Conservation (phyloP, 495 filamentous ascomycete species). For the Daldinia concentrica region DNA sequence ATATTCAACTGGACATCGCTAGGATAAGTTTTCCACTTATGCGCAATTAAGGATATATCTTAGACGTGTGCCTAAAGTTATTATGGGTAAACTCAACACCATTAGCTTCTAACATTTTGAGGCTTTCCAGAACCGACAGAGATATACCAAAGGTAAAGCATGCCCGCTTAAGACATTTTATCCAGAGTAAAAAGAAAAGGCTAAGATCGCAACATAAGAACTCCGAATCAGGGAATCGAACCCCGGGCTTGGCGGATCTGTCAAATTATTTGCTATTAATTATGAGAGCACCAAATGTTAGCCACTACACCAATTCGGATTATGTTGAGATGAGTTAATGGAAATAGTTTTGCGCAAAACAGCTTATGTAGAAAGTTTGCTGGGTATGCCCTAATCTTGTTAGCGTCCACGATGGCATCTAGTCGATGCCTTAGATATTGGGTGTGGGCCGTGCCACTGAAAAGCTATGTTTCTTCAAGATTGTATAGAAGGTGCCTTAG, state of each 20-base stretch:
- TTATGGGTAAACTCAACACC: not conserved
- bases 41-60: not conserved
- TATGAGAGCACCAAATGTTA: constrained; percentile 51
- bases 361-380: not conserved
- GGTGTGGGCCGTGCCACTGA: not conserved
- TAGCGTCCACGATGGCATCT: not conserved
- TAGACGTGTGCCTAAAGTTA: not conserved
- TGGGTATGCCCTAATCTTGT: not conserved
- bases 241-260: constrained; percentile 43
- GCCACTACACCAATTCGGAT: constrained; percentile 51
- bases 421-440: not conserved
- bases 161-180: not conserved
- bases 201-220: not conserved
- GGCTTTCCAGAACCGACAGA: not conserved
- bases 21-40: not conserved
- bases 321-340: not conserved
- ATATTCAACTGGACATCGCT: not conserved
- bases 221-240: constrained; percentile 51
- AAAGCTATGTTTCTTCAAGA: no score
- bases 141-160: no score
- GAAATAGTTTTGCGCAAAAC: not conserved
- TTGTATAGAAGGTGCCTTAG: no score
- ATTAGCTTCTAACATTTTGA: not conserved
- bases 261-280: not conserved
- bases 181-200: not conserved